Evolutionary conservation across 2,329 filamentous ascomycete genomes (phyloP), one percentile per base, ranked within the genome.

Genomic region (Colletotrichum limetticola): DNA sequence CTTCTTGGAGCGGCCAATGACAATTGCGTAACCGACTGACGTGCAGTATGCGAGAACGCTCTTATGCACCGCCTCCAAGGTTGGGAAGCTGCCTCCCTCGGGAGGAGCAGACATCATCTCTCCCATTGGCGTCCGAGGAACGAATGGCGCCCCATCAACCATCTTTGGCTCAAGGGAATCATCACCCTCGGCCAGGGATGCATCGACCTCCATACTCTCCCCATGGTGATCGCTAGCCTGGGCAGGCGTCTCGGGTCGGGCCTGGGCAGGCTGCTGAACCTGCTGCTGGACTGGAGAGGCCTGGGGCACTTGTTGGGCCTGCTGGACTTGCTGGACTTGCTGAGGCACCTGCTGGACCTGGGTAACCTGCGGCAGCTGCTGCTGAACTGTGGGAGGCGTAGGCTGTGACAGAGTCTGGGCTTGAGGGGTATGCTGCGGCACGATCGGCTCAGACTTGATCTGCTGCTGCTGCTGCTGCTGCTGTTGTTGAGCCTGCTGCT

Each of bases 1-100:
- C 83, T 92, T 92, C 79, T 92, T 92, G 0, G 91, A 92, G 46
- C 91, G 85, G 2, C 91, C 91, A 78, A 92, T 92, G 73, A 92
- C 91, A 64, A 92, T 91, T 8, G 91, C 91, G 79, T 92, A 92
- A 59, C 91, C 91, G 56, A 92, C 90, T 19, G 90, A 91, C 0
- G 90, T 91, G 77, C 90, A 92, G 78, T 92, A 92, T n/a, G 86
- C 83, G 70, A 92, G 82, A 22, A 92, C 90, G 35, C 88, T 89
- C 78, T 91, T 89, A 77, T 92, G 91, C 9, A 92, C 88, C 8
- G 90, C 89, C 74, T 92, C 91, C 30, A 92, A 84, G 2, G 90
- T 92, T 2, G 90, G 86, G 75, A 90, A 92, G 76, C 89, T 91
- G 22, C 89, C 89, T 7, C 90, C 91, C 77, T 92, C 89, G 1